Conservation (phyloP, 257 asterid species). For the Petunia axillaris region DNA sequence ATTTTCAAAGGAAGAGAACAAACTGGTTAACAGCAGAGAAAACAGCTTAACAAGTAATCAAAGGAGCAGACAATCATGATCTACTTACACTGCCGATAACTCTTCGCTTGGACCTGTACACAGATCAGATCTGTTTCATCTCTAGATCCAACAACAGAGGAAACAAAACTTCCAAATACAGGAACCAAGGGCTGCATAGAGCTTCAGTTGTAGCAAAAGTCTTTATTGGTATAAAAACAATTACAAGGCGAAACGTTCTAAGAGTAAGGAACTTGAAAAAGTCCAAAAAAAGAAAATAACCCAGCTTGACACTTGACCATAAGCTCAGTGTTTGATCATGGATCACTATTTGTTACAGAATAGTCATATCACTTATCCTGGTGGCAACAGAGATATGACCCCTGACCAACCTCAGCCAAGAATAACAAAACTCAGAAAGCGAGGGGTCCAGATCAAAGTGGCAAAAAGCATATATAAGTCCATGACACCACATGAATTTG, state of each 20-base stretch:
- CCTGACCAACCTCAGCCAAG: not conserved
- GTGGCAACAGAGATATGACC: constrained; percentile 6
- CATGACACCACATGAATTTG: not conserved
- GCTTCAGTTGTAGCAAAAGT: not conserved
- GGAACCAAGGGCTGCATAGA: constrained; percentile 22
- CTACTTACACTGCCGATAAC: constrained; percentile 31
- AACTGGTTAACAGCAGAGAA: not conserved
- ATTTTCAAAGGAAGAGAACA: constrained; percentile 3
- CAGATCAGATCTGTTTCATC: constrained; percentile 31
- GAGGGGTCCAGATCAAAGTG: not conserved
- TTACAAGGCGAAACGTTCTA: not conserved
- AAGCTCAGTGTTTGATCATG: not conserved
- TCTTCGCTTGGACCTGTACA: constrained; percentile 35
- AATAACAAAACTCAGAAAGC: not conserved
- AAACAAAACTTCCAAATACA: constrained; percentile 31
- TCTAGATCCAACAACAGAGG: constrained; percentile 26
- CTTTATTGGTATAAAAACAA: not conserved
- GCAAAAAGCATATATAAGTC: not conserved
- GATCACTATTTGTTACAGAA: not conserved
- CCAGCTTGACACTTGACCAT: not conserved
- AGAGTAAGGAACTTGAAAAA: not conserved
- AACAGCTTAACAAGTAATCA: not conserved
- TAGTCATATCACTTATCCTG: not conserved
- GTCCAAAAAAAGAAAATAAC: not conserved
- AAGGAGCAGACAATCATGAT: constrained; percentile 19